phyloP scores from a whole-genome alignment of 108 stramenopile genomes.

The Schizochytrium sp. region DNA sequence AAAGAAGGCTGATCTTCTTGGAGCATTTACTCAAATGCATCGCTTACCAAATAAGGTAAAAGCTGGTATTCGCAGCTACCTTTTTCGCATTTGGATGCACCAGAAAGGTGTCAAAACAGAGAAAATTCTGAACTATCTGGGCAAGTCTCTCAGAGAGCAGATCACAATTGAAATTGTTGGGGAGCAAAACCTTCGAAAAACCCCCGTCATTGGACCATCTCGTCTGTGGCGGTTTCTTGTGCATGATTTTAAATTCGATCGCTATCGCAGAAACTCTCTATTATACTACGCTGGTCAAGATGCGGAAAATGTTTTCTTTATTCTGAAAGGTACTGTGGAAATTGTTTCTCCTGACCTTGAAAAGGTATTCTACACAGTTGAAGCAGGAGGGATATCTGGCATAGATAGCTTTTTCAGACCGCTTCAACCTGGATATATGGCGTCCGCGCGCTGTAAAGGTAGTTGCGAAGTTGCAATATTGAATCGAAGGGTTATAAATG shows the following conservation, averaged over 20 bases:
- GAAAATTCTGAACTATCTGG: constrained; percentile 69
- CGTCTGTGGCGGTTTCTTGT: constrained; percentile 17
- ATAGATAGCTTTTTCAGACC: constrained; percentile 24
- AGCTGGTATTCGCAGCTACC: constrained; percentile 69
- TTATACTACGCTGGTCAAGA: constrained; percentile 16
- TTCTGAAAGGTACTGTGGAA: constrained; percentile 14
- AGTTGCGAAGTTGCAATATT: background rate
- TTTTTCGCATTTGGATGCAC: constrained; percentile 71
- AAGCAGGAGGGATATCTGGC: background rate
- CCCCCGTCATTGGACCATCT: constrained; percentile 19
- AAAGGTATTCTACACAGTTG: background rate
- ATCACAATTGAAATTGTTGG: constrained; percentile 22
- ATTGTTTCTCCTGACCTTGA: background rate
- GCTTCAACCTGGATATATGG: background rate
- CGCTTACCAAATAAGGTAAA: constrained; percentile 68
- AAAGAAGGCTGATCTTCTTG: constrained; percentile 71
- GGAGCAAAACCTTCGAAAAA: background rate
- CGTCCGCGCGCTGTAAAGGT: constrained; percentile 4
- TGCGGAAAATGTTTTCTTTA: background rate
- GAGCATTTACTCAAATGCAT: constrained; percentile 65
- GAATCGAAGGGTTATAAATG: background rate
- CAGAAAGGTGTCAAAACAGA: constrained; percentile 74
- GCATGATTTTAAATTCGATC: background rate
- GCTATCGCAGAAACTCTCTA: background rate
- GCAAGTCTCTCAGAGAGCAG: background rate